Evolutionary conservation across 306 rosid genomes (phyloP), one percentile per base, ranked within the genome.

Genomic region (Prunus mira): DNA sequence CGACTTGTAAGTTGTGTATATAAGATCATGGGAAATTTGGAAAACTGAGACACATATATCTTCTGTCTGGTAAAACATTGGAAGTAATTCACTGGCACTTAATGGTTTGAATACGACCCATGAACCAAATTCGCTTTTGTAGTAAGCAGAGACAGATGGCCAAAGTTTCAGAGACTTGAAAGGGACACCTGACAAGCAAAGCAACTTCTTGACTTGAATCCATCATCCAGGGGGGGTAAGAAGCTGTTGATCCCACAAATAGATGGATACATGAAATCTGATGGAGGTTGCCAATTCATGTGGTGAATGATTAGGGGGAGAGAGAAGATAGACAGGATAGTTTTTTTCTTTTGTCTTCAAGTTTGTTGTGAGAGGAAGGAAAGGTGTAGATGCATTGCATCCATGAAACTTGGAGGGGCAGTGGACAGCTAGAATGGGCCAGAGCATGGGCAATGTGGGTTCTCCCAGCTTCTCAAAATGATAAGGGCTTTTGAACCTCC

Each of bases 261-360:
- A 79, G 81, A 76, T 83, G 80, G 77, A 79, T 75, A 69, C 75
- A 84, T 62, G 55, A 88, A 82, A 92, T 95, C 92, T 80, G 27
- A 75, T 84, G 92, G 93, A 95, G 85, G 91, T 83, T 89, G 97
- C 91, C 97, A 83, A 89, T 85, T 90, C 97, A 84, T 88, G 79
- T 63, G 82, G 79, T 80, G 93, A 80, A 92, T 90, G 98, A 92
- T 89, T 89, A 89, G 55, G 57, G 34, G 20, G 22, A 50, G 25
- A 19, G n/a, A 63, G 73, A 71, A 69, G 22, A 41, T 18, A n/a
- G 22, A 2, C 12, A 61, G 75, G 51, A 12, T 58, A 74, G 70
- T 60, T 73, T 66, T 66, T 75, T 18, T 70, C 69, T 80, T 64
- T 27, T 55, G 72, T 73, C 72, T 73, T 56, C 67, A n/a, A 67